Base-by-base conservation (phyloP, 75 land plant species). In the Pseudotsuga menziesii region DNA sequence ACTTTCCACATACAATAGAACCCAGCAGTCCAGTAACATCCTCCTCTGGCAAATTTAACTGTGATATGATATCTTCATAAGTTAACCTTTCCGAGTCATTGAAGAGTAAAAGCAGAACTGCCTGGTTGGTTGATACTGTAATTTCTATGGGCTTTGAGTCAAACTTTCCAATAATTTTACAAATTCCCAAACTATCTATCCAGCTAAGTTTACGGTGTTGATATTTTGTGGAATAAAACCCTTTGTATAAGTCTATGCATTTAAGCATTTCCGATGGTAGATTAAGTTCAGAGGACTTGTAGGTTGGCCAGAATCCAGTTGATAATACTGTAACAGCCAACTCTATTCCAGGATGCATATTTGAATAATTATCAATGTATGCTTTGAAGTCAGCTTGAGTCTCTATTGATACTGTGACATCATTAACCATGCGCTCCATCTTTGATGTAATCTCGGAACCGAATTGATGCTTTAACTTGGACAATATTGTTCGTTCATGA, bases 1-100 rank as follows among this genome's bases (percentile, higher is more conserved):
- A 91, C 61, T 91, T 95, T 3, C 91, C 89, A 81, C 91, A 91
- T 29, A 95, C 89, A 58, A 95, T 95, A 95, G n/a, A n/a, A n/a
- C n/a, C n/a, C n/a, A n/a, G n/a, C n/a, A 77, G 85, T 91, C n/a
- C n/a, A n/a, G n/a, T 6, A 95, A 85, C 71, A 85, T 94, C 97
- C 79, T 94, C 97, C 78, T 94, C 97, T 6, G 86, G 82, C 48
- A 94, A 78, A 57, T 94, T 94, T 73, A 94, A 76, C 78, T 94
- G 91, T 9, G 75, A 76, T 92, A 86, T 88, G 57, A 94, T 94
- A 27, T 94, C 97, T 57, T 87, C 79, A 73, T 94, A 94, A 81
- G 89, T 94, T 78, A 91, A 73, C 78, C 83, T 91, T 71, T 29
- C 92, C 94, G 92, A 82, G 0, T 90, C 32, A 29, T 29, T 60